Evolutionary conservation across 2,329 filamentous ascomycete genomes (phyloP).

Genomic region (Tolypocladium nubicola): DNA sequence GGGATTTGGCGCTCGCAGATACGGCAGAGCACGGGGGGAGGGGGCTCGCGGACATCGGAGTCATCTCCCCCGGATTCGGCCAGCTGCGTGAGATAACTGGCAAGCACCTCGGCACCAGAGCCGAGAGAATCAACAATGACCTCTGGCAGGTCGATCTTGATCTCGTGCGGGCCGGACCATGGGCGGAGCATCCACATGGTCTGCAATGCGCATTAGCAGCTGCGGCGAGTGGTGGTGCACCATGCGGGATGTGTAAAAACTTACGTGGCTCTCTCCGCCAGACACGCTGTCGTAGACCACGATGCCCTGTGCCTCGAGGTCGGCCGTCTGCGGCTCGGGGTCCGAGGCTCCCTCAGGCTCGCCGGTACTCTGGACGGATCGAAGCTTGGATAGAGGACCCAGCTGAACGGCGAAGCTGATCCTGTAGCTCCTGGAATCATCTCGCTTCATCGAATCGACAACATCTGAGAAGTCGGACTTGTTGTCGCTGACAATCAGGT

Average conservation of each 20-base stretch:
- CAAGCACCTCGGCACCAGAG: constrained; percentile 87
- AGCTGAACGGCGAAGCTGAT: constrained; percentile 69
- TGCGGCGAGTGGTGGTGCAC: background rate
- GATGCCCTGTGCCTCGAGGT: constrained; percentile 92
- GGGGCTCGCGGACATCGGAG: constrained; percentile 65
- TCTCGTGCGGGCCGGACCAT: constrained; percentile 76
- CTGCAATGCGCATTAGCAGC: constrained; percentile 31
- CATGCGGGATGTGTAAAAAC: constrained; percentile 21
- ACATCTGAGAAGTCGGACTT: constrained; percentile 71
- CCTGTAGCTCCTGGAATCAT: constrained; percentile 87
- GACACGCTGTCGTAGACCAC: constrained; percentile 91
- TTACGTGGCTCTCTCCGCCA: constrained; percentile 81
- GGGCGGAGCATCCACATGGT: constrained; percentile 99
- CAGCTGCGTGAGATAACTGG: constrained; percentile 82
- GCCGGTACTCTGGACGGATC: constrained; percentile 30
- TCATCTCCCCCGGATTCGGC: constrained; percentile 75
- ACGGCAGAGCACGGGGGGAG: constrained; percentile 83
- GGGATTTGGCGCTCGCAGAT: constrained; percentile 97
- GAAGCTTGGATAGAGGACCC: constrained; percentile 58
- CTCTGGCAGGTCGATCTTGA: constrained; percentile 87
- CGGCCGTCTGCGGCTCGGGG: constrained; percentile 40
- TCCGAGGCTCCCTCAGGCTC: constrained; percentile 25
- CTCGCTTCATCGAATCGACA: constrained; percentile 79
- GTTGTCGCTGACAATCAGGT: constrained; percentile 70
- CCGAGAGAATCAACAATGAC: constrained; percentile 88